Percentiles rank a stretch among this genome's conserved stretches.
phyloP scores from a whole-genome alignment of 176 grass and related monocot species.

The Cocos nucifera region DNA sequence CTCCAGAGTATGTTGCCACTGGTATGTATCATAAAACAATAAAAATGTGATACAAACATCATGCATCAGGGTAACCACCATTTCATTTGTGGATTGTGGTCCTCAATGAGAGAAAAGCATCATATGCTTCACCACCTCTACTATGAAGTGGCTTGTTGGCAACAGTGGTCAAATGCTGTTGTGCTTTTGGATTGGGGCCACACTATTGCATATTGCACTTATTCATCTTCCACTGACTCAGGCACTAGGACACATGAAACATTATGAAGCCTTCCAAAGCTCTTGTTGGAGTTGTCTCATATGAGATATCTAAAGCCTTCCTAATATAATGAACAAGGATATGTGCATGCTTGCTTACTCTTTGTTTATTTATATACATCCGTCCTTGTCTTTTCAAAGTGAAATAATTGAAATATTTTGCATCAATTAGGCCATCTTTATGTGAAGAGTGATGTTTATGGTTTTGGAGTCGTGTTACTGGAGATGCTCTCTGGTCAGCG shows the following conservation, averaged over 20 bases:
- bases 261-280: background rate
- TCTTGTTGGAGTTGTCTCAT: too few relatives aligned
- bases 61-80: too few relatives aligned
- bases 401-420: background rate
- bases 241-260: background rate
- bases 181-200: slow-evolving; percentile 18
- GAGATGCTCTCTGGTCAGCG: slow-evolving; percentile 76
- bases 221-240: background rate
- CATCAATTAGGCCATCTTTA: slow-evolving; percentile 59
- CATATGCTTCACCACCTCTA: background rate
- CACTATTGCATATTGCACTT: background rate
- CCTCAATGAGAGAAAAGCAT: too few relatives aligned
- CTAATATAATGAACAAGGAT: too few relatives aligned
- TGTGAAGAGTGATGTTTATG: slow-evolving; percentile 93
- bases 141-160: slow-evolving; percentile 9
- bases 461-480: slow-evolving; percentile 68
- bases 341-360: too few relatives aligned
- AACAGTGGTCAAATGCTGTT: slow-evolving; percentile 20
- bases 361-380: background rate
- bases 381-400: too few relatives aligned
- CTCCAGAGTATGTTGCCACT: slow-evolving; percentile 78
- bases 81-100: too few relatives aligned
- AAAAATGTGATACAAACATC: too few relatives aligned
- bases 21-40: slow-evolving; percentile 26
- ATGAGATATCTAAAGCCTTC: too few relatives aligned